These are phyloP conservation scores for Luffa aegyptiaca DNA, from an alignment of 306 rosid genomes.

Conservation along the genomic window DNA sequence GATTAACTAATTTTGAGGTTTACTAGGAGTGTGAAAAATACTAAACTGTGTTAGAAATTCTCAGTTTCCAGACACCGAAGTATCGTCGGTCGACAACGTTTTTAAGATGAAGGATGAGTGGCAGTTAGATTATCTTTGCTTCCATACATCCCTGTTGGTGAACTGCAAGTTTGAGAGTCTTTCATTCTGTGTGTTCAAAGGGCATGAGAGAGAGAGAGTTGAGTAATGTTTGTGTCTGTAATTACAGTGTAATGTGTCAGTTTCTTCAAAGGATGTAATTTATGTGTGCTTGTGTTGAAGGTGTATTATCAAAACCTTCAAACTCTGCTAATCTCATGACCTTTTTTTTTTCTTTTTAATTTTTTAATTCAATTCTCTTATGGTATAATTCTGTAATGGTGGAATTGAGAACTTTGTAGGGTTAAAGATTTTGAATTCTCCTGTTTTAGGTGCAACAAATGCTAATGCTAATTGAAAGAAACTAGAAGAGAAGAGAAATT, in stretches of 20 bases:
- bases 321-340: background rate
- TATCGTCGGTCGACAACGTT: background rate
- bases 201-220: background rate
- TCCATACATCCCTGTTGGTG: background rate
- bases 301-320: background rate
- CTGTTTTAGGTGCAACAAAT: background rate
- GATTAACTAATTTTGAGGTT: background rate
- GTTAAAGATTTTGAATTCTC: background rate
- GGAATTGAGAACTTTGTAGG: background rate
- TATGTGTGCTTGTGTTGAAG: constrained; percentile 8
- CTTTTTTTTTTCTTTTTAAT: background rate
- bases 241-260: background rate
- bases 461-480: too few relatives aligned
- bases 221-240: constrained; percentile 2
- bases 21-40: background rate
- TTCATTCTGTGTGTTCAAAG: background rate
- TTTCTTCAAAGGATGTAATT: background rate
- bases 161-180: background rate
- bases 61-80: background rate
- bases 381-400: background rate
- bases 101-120: background rate
- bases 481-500: too few relatives aligned
- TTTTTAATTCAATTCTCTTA: background rate
- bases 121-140: background rate
- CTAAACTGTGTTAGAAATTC: background rate